Evolutionary conservation across 1,284 basidiomycete species (phyloP).

Genomic region (Caloboletus firmus): DNA sequence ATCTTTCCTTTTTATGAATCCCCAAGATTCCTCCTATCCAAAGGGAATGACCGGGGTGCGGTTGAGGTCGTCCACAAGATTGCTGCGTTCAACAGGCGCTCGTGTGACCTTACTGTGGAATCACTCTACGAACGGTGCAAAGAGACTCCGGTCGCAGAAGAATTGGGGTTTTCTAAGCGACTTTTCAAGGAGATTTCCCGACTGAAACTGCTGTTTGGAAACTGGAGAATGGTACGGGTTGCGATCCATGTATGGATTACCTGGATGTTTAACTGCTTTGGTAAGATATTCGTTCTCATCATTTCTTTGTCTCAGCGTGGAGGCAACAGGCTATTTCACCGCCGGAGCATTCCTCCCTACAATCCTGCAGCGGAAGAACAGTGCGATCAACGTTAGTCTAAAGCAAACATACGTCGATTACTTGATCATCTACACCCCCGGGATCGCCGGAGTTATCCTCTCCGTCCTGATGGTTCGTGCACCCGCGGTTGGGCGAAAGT

Average conservation of each 20-base stretch:
- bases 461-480: conserved; percentile 16
- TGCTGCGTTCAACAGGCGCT: conserved; percentile 13
- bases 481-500: conserved; percentile 19
- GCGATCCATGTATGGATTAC: conserved; percentile 14
- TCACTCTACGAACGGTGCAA: conserved; percentile 13
- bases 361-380: conserved; percentile 23
- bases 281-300: conserved; percentile 1
- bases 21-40: conserved; percentile 18
- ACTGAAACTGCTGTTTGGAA: conserved; percentile 16
- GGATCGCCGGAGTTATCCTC: conserved; percentile 7
- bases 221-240: conserved; percentile 13
- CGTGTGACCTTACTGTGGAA: conserved; percentile 20
- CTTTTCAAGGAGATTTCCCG: conserved; percentile 10
- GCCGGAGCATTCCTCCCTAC: conserved; percentile 7
- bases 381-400: conserved; percentile 7
- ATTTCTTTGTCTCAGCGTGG: background rate
- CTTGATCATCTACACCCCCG: conserved; percentile 14
- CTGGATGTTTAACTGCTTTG: conserved; percentile 19
- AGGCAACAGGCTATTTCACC: conserved; percentile 5
- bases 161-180: conserved; percentile 1
- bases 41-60: conserved; percentile 14
- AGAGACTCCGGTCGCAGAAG: background rate
- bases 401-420: conserved; percentile 16
- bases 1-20: conserved; percentile 24
- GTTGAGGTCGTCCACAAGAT: conserved; percentile 22